Conservation (phyloP, 2,329 filamentous ascomycete genomes). For the Mycosphaerella sp. region DNA sequence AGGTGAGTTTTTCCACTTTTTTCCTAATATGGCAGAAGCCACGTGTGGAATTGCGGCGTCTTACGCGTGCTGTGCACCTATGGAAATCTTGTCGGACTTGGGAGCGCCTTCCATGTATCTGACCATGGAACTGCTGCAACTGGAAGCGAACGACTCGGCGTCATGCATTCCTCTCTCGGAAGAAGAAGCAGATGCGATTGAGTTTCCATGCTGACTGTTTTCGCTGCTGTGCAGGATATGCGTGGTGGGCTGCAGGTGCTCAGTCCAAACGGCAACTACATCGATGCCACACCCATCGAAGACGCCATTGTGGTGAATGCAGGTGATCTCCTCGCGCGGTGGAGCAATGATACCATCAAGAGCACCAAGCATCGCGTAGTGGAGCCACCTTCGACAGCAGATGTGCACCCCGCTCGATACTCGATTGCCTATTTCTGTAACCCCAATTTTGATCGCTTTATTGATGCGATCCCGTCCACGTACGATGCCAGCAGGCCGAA, state of each 20-base stretch:
- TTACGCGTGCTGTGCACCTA: conserved; percentile 1
- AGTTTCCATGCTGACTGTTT: neutral
- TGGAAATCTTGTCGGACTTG: neutral
- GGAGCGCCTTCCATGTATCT: neutral
- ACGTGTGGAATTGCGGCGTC: neutral
- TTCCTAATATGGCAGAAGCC: neutral
- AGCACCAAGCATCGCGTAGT: conserved; percentile 87
- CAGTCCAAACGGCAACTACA: conserved; percentile 65
- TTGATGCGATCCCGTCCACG: conserved; percentile 76
- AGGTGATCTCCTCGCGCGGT: conserved; percentile 70
- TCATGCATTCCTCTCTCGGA: neutral
- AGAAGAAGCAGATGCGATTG: neutral
- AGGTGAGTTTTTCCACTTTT: conserved; percentile 16
- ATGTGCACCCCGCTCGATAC: conserved; percentile 65
- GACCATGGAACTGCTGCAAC: too few relatives aligned
- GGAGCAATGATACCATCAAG: conserved; percentile 84
- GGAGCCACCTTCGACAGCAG: conserved; percentile 59
- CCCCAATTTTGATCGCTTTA: conserved; percentile 67
- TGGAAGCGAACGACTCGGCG: neutral
- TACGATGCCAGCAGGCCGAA: conserved; percentile 58
- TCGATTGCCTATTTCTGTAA: conserved; percentile 86
- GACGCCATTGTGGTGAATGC: conserved; percentile 84
- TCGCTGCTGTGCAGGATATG: conserved; percentile 38
- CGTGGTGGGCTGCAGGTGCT: conserved; percentile 56
- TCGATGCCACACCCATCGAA: conserved; percentile 75